A percentile compares a stretch with the other conserved stretches of the same genome.
phyloP scores from a whole-genome alignment of 768 basidiomycete species.

The Boletus sp. region DNA sequence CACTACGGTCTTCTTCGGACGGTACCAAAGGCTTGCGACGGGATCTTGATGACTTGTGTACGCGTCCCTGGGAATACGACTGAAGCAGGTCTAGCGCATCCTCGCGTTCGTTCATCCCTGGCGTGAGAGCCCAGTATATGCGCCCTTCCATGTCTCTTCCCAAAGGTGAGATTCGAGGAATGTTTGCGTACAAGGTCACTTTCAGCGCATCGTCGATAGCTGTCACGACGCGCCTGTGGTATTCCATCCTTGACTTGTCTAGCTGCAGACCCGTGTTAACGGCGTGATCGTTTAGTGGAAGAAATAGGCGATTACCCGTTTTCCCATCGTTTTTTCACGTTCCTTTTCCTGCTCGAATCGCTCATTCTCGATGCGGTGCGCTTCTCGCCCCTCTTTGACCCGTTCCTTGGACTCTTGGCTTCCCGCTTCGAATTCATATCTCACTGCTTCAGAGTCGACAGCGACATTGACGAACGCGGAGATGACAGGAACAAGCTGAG shows the following conservation, averaged over 20 bases:
- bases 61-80: slow-evolving; percentile 24
- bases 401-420: slow-evolving; percentile 53
- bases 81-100: slow-evolving; percentile 34
- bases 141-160: slow-evolving; percentile 70
- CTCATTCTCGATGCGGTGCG: slow-evolving; percentile 32
- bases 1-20: slow-evolving; percentile 48
- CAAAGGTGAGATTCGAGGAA: slow-evolving; percentile 56
- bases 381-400: slow-evolving; percentile 49
- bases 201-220: slow-evolving; percentile 57
- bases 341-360: slow-evolving; percentile 38
- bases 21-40: slow-evolving; percentile 38
- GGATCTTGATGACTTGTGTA: slow-evolving; percentile 34
- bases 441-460: slow-evolving; percentile 44
- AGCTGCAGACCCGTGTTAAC: slow-evolving; percentile 22
- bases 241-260: slow-evolving; percentile 42
- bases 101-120: slow-evolving; percentile 57
- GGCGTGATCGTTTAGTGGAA: not conserved
- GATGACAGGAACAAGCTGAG: slow-evolving; percentile 68
- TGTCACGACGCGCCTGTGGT: slow-evolving; percentile 48
- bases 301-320: slow-evolving; percentile 10
- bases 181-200: slow-evolving; percentile 42
- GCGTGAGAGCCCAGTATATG: slow-evolving; percentile 63
- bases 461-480: slow-evolving; percentile 53
- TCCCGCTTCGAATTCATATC: slow-evolving; percentile 61
- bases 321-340: slow-evolving; percentile 49